phyloP scores from a whole-genome alignment of 2,329 filamentous ascomycete genomes.

The Trichoderma sp. region DNA sequence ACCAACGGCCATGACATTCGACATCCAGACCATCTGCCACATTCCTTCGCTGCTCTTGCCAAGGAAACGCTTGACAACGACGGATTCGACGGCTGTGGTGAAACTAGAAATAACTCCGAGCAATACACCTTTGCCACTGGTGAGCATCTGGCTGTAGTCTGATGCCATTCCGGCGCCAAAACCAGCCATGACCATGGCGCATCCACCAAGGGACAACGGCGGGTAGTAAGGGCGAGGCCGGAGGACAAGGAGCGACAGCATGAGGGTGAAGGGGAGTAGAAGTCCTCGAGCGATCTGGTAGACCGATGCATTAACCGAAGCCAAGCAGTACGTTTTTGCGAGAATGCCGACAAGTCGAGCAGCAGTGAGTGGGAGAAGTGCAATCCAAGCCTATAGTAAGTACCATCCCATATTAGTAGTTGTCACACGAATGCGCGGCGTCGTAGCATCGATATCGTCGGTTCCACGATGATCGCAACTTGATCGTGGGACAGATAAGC shows the following conservation, averaged over 20 bases:
- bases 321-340: conserved; percentile 12
- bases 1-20: conserved; percentile 10
- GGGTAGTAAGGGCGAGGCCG: conserved; percentile 15
- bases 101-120: conserved; percentile 13
- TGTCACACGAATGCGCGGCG: not conserved
- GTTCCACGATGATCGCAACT: not conserved
- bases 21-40: conserved; percentile 19
- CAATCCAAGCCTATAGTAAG: conserved; percentile 8
- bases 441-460: not conserved
- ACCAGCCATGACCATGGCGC: conserved; percentile 13
- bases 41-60: conserved; percentile 15
- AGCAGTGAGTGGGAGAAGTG: conserved; percentile 13
- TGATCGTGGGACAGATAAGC: not conserved
- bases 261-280: not conserved
- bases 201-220: not conserved
- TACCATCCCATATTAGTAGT: not conserved
- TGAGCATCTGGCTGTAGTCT: conserved; percentile 14
- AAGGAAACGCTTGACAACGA: conserved; percentile 6
- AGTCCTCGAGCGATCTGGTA: conserved; percentile 14
- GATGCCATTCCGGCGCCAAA: conserved; percentile 16
- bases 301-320: conserved; percentile 15
- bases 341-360: conserved; percentile 15
- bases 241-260: conserved; percentile 7
- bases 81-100: conserved; percentile 11
- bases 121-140: conserved; percentile 8